Evolutionary conservation across 1,284 basidiomycete species (phyloP).

Genomic region (Pseudozyma thailandica): DNA sequence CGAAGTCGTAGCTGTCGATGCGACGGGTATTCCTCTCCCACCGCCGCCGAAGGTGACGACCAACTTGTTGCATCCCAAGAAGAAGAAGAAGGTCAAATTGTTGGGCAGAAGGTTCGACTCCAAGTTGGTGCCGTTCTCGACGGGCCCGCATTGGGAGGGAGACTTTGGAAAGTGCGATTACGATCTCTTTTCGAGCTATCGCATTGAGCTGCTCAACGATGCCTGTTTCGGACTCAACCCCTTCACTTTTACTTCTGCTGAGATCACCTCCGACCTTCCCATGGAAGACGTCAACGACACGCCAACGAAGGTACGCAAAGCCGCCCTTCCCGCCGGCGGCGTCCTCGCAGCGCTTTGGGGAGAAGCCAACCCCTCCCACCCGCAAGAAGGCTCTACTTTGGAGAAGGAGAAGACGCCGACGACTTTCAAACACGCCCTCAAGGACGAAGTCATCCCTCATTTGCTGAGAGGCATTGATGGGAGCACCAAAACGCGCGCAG

Average conservation of each 20-base stretch:
- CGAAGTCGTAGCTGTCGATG: slow-evolving; percentile 49
- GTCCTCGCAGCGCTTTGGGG: slow-evolving; percentile 43
- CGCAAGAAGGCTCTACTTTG: neutral
- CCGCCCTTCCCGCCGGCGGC: slow-evolving; percentile 24
- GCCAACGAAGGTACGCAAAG: slow-evolving; percentile 22
- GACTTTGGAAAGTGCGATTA: slow-evolving; percentile 48
- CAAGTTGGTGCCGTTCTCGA: slow-evolving; percentile 63
- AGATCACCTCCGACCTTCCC: slow-evolving; percentile 11
- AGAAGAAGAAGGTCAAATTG: slow-evolving; percentile 64
- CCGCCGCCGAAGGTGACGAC: slow-evolving; percentile 7
- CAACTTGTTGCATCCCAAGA: slow-evolving; percentile 52
- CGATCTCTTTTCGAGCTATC: slow-evolving; percentile 57
- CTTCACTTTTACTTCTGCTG: slow-evolving; percentile 52
- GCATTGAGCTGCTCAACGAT: slow-evolving; percentile 63
- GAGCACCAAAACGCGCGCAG: slow-evolving; percentile 55
- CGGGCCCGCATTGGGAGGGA: slow-evolving; percentile 64
- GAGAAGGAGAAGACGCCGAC: neutral
- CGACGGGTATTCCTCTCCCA: slow-evolving; percentile 31
- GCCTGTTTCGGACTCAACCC: slow-evolving; percentile 61
- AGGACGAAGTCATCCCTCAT: slow-evolving; percentile 44
- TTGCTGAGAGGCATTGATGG: slow-evolving; percentile 51
- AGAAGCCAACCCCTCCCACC: slow-evolving; percentile 11
- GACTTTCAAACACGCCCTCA: slow-evolving; percentile 33
- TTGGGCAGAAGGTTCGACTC: slow-evolving; percentile 61
- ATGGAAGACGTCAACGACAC: slow-evolving; percentile 5